These are phyloP conservation scores for Pichia nanzhaoensis DNA, from an alignment of 805 yeast species.

Conservation along the genomic window DNA sequence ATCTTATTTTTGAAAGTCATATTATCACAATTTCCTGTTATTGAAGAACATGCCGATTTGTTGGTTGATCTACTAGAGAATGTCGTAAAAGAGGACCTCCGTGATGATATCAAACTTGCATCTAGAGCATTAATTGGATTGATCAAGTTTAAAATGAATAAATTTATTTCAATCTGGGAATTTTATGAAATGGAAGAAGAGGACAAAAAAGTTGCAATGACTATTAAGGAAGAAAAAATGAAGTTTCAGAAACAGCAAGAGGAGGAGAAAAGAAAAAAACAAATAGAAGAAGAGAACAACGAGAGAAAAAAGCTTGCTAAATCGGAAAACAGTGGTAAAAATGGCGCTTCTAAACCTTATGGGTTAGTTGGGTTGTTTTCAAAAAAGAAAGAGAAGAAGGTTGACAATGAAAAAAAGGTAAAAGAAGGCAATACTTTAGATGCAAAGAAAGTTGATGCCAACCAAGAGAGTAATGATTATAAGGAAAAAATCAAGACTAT, in stretches of 20 bases:
- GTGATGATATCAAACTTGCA: constrained; percentile 79
- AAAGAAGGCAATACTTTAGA: not conserved
- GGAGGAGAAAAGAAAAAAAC: constrained; percentile 15
- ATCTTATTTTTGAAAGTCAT: constrained; percentile 65
- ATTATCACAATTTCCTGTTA: constrained; percentile 56
- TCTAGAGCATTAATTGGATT: constrained; percentile 67
- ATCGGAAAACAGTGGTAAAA: not conserved
- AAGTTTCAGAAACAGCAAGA: constrained; percentile 17
- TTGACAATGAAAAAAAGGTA: not conserved
- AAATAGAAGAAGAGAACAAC: constrained; percentile 15
- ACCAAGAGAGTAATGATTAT: not conserved
- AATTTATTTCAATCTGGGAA: constrained; percentile 50
- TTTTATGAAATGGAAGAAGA: constrained; percentile 45
- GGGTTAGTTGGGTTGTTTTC: constrained; percentile 23
- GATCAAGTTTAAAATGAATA: constrained; percentile 45
- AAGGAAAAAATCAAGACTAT: not conserved
- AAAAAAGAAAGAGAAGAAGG: not conserved
- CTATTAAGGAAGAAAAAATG: constrained; percentile 16
- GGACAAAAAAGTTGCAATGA: constrained; percentile 30
- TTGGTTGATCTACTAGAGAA: constrained; percentile 41
- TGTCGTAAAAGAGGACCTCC: constrained; percentile 45
- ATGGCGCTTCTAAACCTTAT: constrained; percentile 20
- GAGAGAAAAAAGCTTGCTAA: constrained; percentile 1
- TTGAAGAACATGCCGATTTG: constrained; percentile 57
- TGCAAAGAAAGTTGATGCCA: not conserved